Evolutionary conservation across 208 protist species (phyloP).

Genomic region (Acanthamoeba castellanii): DNA sequence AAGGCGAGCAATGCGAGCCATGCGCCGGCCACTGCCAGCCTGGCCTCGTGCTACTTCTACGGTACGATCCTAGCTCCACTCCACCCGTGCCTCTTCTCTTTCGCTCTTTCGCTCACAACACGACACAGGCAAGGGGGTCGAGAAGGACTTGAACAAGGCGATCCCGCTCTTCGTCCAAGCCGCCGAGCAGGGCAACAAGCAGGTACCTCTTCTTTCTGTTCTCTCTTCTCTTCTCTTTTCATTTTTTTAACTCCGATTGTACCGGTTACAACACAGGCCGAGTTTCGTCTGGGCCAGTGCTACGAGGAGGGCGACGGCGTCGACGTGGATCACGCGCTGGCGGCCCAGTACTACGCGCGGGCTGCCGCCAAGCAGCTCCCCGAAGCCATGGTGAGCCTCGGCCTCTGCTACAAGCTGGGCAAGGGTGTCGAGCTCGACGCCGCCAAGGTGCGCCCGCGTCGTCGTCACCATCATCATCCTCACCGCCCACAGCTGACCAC

Average conservation of each 20-base stretch:
- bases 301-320: constrained; percentile 4
- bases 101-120: background rate
- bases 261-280: background rate
- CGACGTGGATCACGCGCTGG: background rate
- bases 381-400: constrained; percentile 23
- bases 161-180: constrained; percentile 1
- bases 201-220: background rate
- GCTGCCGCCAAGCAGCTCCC: background rate
- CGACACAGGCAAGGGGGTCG: background rate
- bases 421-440: background rate
- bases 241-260: too few species aligned
- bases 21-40: background rate
- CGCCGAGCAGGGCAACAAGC: background rate
- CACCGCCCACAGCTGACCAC: background rate
- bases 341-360: background rate
- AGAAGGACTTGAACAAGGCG: constrained; percentile 9
- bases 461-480: background rate
- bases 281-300: background rate
- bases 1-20: background rate
- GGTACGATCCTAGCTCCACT: background rate
- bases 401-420: background rate
- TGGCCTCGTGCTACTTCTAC: constrained; percentile 22
- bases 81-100: background rate
- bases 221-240: background rate
- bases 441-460: background rate